Evolutionary conservation across 2,329 filamentous ascomycete species (phyloP), one percentile per base, ranked within the genome.

Genomic region (Aspergillus puulaauensis): DNA sequence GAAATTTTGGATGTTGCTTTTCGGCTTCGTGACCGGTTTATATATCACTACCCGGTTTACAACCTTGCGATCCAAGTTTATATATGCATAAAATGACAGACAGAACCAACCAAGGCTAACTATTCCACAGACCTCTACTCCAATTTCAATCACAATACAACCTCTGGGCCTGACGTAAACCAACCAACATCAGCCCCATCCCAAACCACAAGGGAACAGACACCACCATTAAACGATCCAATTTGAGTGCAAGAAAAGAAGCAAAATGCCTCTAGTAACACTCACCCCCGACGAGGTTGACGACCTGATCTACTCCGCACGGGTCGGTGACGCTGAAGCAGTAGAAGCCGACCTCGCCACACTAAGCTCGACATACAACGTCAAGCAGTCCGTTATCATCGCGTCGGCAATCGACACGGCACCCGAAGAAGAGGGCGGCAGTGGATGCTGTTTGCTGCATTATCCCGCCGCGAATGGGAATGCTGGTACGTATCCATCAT

Each of bases 381-480:
- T 80, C 50, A 74, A 84, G 0, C 73, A 82, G 2, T 81, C 84
- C n/a, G 83, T 87, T 56, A 82, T 96, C 58, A 74, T 97, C 47
- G 74, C 82, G 50, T 84, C 85, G 14, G 89, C 90, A 23, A 85
- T 86, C 63, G 92, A 96, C 71, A 82, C 86, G 43, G 84, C 87
- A 64, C 90, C 88, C 63, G 90, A 90, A 56, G 96, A 92, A 62
- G 89, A 88, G 53, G 80, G 77, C 6, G 77, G 77, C 8, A 76
- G 76, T 3, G 75, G 76, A 0, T 73, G 72, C 5, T 77, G 75
- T 58, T 67, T 86, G 47, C 75, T 98, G 70, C 95, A 99, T 77
- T 97, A 96, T 85, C 91, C 93, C 7, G 87, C 91, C 23, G 95
- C 91, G 24, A 99, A 99, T 72, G 93, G 93, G 1, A 89, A 96